A percentile compares a stretch with the other conserved stretches of the same genome.
Conservation (phyloP, 1,284 basidiomycete species). For the Puccinia sorghi region DNA sequence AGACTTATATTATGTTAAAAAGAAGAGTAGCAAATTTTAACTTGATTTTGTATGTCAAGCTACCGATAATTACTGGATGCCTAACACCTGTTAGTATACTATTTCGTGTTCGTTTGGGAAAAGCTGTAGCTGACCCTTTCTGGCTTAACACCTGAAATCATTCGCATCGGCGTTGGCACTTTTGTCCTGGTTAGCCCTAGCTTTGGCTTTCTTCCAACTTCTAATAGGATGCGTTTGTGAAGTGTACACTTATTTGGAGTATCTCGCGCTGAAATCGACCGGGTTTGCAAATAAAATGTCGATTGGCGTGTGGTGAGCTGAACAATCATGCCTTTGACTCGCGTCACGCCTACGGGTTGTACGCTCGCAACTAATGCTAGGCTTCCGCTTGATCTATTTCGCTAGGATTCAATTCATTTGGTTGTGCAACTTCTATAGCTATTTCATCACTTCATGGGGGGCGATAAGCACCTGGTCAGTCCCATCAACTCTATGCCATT, state of each 20-base stretch:
- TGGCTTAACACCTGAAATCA: neutral
- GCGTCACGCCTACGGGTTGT: neutral
- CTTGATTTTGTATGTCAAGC: slow-evolving; percentile 9
- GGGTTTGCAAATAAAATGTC: slow-evolving; percentile 47
- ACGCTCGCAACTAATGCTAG: neutral
- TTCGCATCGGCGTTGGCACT: neutral
- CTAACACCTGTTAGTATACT: slow-evolving; percentile 32
- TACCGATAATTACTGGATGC: slow-evolving; percentile 40
- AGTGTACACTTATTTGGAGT: slow-evolving; percentile 42
- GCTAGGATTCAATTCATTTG: slow-evolving; percentile 44
- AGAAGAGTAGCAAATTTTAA: neutral
- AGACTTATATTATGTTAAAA: neutral
- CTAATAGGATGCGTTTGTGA: slow-evolving; percentile 47
- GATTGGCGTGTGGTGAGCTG: slow-evolving; percentile 36
- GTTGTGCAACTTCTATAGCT: slow-evolving; percentile 42
- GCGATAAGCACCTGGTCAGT: slow-evolving; percentile 46
- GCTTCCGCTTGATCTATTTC: slow-evolving; percentile 2
- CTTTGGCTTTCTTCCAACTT: slow-evolving; percentile 40
- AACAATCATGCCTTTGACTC: neutral
- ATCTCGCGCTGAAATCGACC: slow-evolving; percentile 29
- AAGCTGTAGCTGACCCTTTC: neutral
- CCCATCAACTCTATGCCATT: neutral
- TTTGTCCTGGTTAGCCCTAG: slow-evolving; percentile 13
- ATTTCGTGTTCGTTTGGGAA: neutral
- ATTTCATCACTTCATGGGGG: slow-evolving; percentile 47